A percentile compares a stretch with the other conserved stretches of the same genome.
phyloP scores from a whole-genome alignment of 148 eudicot species.

The Amaranthus cruentus region DNA sequence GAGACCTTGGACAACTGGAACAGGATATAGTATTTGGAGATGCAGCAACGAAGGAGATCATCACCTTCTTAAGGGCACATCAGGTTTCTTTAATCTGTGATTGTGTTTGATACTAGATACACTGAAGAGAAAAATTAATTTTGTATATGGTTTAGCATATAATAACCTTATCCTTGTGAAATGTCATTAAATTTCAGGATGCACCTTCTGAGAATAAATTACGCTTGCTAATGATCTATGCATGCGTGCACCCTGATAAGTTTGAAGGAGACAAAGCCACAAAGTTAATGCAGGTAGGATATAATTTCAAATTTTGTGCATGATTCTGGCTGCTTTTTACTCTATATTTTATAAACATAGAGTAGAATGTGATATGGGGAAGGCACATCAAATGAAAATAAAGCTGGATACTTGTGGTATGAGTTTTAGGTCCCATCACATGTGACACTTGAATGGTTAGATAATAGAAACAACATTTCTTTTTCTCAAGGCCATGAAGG shows the following conservation, averaged over 20 bases:
- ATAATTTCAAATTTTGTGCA: neutral
- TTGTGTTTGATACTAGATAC: neutral
- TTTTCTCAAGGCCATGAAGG: too few relatives aligned
- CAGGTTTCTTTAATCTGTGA: conserved; percentile 37
- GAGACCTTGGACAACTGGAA: conserved; percentile 96
- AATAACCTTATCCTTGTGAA: neutral
- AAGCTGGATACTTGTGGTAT: neutral
- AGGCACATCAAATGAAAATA: neutral
- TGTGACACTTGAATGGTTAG: neutral
- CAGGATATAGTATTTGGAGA: conserved; percentile 99
- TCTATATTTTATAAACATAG: neutral
- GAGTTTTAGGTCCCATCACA: neutral
- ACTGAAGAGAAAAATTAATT: neutral
- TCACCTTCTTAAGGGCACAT: conserved; percentile 60
- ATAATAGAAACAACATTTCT: too few relatives aligned
- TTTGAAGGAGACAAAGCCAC: conserved; percentile 95
- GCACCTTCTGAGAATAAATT: conserved; percentile 58
- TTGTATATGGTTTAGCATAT: neutral
- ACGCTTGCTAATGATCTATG: conserved; percentile 89
- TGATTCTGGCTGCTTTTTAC: neutral
- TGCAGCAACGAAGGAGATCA: conserved; percentile 92
- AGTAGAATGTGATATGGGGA: neutral
- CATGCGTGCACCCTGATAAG: conserved; percentile 81
- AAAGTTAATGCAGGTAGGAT: conserved; percentile 87
- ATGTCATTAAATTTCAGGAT: conserved; percentile 42